A percentile compares a stretch with the other conserved stretches of the same genome.
Evolutionary conservation across 2,329 filamentous ascomycete species (phyloP).

Genomic region (Colletotrichum truncatum): DNA sequence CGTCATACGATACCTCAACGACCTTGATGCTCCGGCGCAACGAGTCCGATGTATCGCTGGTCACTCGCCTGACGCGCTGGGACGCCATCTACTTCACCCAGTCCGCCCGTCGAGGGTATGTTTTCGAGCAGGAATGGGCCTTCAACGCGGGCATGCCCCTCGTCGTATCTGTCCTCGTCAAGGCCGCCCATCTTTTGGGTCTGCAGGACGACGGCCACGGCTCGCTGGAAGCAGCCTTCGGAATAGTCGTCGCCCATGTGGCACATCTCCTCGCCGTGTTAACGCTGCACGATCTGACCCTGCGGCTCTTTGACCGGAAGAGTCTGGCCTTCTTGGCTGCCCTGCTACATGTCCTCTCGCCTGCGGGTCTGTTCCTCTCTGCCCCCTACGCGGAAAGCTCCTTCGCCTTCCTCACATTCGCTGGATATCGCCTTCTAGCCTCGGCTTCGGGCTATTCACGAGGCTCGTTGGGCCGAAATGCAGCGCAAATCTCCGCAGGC

Average conservation of each 20-base stretch:
- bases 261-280: slow-evolving; percentile 81
- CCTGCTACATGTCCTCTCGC: slow-evolving; percentile 82
- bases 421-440: slow-evolving; percentile 76
- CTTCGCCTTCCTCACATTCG: slow-evolving; percentile 81
- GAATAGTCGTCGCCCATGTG: slow-evolving; percentile 74
- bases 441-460: slow-evolving; percentile 52
- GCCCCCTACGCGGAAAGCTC: slow-evolving; percentile 85
- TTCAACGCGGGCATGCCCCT: slow-evolving; percentile 67
- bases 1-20: slow-evolving; percentile 83
- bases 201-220: slow-evolving; percentile 28
- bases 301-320: slow-evolving; percentile 59
- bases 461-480: slow-evolving; percentile 47
- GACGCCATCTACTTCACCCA: slow-evolving; percentile 82
- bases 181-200: slow-evolving; percentile 38
- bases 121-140: slow-evolving; percentile 88
- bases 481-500: slow-evolving; percentile 69
- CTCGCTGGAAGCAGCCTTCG: slow-evolving; percentile 59
- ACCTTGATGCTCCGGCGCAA: slow-evolving; percentile 50
- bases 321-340: slow-evolving; percentile 75
- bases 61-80: slow-evolving; percentile 76
- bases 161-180: slow-evolving; percentile 47
- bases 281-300: slow-evolving; percentile 73
- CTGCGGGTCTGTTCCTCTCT: slow-evolving; percentile 88
- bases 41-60: slow-evolving; percentile 45
- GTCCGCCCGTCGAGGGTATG: slow-evolving; percentile 68